These are phyloP conservation scores for Primulina tabacum DNA, from an alignment of 257 asterid species.

Conservation along the genomic window DNA sequence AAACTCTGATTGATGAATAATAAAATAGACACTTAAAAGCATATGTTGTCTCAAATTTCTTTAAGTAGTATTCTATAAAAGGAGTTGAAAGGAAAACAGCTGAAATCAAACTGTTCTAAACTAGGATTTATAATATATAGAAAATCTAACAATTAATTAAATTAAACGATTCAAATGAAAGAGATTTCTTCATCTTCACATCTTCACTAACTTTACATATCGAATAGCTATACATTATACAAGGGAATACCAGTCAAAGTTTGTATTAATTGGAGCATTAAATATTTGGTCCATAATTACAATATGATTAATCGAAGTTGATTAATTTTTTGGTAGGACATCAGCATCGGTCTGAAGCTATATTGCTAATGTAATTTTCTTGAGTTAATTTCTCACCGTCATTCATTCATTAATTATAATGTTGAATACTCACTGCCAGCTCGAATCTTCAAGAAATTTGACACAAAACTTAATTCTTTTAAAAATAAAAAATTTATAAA, in stretches of 20 bases:
- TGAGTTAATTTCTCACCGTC: constrained; percentile 27
- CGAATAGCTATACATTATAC: constrained; percentile 15
- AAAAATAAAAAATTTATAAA: too few relatives aligned
- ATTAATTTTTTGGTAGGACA: background rate
- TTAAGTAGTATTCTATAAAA: too few relatives aligned
- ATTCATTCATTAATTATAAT: background rate
- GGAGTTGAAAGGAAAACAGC: background rate
- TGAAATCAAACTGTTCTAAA: background rate
- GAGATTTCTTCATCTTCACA: constrained; percentile 20
- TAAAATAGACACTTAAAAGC: too few relatives aligned
- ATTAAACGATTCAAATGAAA: too few relatives aligned
- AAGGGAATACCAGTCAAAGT: constrained; percentile 35
- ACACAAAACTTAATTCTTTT: background rate
- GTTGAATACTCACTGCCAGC: constrained; percentile 35
- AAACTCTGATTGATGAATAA: too few relatives aligned
- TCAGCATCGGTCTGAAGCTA: background rate
- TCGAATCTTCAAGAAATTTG: constrained; percentile 15
- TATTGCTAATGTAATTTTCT: background rate
- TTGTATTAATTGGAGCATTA: background rate
- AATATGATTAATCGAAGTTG: background rate
- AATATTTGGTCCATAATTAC: background rate
- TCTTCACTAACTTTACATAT: constrained; percentile 25
- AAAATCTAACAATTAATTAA: too few relatives aligned
- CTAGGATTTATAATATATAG: background rate
- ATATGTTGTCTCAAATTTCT: too few relatives aligned